Evolutionary conservation across 2,329 filamentous ascomycete genomes (phyloP), one percentile per base, ranked within the genome.

Genomic region (Ceratocystis huliohia): DNA sequence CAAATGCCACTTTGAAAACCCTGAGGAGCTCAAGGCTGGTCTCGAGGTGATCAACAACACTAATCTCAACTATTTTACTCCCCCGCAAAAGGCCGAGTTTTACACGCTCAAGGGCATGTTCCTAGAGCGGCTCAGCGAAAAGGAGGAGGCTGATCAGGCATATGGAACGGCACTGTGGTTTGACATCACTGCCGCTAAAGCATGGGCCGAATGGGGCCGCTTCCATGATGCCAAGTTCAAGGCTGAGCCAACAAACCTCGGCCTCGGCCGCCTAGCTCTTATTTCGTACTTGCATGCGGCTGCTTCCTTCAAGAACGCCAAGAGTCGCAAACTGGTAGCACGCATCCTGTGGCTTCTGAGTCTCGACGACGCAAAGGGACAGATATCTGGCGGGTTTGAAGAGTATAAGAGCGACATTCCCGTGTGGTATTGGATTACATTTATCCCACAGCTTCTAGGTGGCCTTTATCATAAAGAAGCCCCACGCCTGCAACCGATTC

Each of bases 91-190:
- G 77, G 94, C 94, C 7, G 94, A 99, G 75, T 99, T 99, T 77
- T 99, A 96, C 79, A 99, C 94, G 0, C 83, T 99, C 65, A 99
- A 99, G 81, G 94, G 94, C 69, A 99, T 99, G 94, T 99, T 99
- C 80, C 79, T 97, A 57, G 94, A 95, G 74, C 96, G 96, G 75
- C 82, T 99, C 8, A 87, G 87, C 66, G 89, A 96, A 72, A 91
- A 91, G 74, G 88, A 89, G 2, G 94, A 99, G 68, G 92, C 94
- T 4, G 92, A 96, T 71, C 88, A 91, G 68, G 93, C 95, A 0
- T 99, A 96, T 74, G 94, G 94, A 63, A 95, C 92, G 63, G 95
- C 94, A 0, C 77, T 99, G 68, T 97, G 93, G 78, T 97, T 96
- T 71, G 95, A 99, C 72, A 90, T 99, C 71, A 88, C 91, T 71